Percentiles rank a stretch among this genome's conserved stretches.
phyloP scores from a whole-genome alignment of 495 filamentous ascomycete genomes.

The Hypomontagnella monticulosa region DNA sequence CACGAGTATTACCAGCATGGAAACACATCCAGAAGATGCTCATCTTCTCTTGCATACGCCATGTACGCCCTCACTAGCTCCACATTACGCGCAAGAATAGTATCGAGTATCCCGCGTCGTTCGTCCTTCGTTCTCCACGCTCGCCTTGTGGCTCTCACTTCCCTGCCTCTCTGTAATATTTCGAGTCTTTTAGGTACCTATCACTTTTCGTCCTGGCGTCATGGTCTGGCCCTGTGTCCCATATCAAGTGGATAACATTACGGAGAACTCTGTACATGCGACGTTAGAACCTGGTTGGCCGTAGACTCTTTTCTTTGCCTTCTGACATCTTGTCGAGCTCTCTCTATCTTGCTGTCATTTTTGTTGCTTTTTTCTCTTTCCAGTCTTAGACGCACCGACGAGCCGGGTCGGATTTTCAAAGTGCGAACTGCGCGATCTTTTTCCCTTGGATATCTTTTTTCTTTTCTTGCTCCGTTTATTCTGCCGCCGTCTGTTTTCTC shows the following conservation, averaged over 20 bases:
- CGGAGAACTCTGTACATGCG: conserved; percentile 33
- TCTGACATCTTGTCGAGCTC: conserved; percentile 24
- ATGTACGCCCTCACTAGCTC: conserved; percentile 1
- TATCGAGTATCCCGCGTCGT: conserved; percentile 28
- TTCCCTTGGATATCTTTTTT: conserved; percentile 24
- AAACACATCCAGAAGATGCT: conserved; percentile 26
- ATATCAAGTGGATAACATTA: conserved; percentile 37
- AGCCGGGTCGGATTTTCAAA: conserved; percentile 26
- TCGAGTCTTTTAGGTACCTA: conserved; percentile 8
- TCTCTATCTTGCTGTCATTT: conserved; percentile 10
- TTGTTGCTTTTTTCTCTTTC: conserved; percentile 21
- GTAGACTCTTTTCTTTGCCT: conserved; percentile 37
- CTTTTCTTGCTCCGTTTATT: conserved; percentile 23
- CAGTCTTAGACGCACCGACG: conserved; percentile 28
- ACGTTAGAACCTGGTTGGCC: conserved; percentile 40
- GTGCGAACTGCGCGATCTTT: conserved; percentile 9
- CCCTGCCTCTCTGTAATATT: conserved; percentile 2
- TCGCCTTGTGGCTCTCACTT: conserved; percentile 12
- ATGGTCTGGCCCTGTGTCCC: conserved; percentile 39
- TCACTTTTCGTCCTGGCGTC: conserved; percentile 34
- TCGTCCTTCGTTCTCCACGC: conserved; percentile 19
- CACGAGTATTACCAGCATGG: conserved; percentile 33
- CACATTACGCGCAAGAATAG: conserved; percentile 7
- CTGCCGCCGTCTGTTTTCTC: conserved; percentile 7
- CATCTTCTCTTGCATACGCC: conserved; percentile 23